phyloP scores from a whole-genome alignment of 176 grass and related monocot genomes.

The Pontederia paniculata region DNA sequence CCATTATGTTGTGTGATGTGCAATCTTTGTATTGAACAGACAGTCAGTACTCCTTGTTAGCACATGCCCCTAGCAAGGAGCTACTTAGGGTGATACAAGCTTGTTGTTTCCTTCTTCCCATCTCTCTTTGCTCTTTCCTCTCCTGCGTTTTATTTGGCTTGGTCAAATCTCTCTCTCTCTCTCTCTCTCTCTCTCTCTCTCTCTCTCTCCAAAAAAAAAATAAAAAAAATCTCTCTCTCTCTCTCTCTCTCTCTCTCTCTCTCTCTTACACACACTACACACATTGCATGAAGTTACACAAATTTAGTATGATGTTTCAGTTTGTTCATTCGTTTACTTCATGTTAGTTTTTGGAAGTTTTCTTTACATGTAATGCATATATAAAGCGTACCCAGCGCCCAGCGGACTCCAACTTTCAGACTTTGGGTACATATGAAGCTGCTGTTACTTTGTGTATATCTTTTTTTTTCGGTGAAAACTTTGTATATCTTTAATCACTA shows the following conservation, averaged over 20 bases:
- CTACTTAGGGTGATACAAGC: not conserved
- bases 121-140: slow-evolving; percentile 1
- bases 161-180: not conserved
- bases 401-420: too few species aligned
- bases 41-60: not conserved
- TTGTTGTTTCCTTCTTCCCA: not conserved
- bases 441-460: too few species aligned
- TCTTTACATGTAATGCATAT: not conserved
- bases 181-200: not conserved
- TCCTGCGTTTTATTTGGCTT: not conserved
- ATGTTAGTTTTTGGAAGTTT: not conserved
- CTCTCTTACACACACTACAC: not conserved
- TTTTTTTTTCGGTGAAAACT: too few species aligned
- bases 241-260: not conserved
- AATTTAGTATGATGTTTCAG: not conserved
- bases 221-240: too few species aligned
- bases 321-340: not conserved
- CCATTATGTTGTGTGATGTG: too few species aligned
- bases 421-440: too few species aligned
- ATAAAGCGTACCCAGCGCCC: too few species aligned
- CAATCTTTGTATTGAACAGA: too few species aligned
- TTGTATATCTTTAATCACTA: too few species aligned
- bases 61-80: not conserved
- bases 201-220: too few species aligned
- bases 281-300: not conserved